phyloP scores from a whole-genome alignment of 352 stramenopile species.

The Globisporangium camurandrum region DNA sequence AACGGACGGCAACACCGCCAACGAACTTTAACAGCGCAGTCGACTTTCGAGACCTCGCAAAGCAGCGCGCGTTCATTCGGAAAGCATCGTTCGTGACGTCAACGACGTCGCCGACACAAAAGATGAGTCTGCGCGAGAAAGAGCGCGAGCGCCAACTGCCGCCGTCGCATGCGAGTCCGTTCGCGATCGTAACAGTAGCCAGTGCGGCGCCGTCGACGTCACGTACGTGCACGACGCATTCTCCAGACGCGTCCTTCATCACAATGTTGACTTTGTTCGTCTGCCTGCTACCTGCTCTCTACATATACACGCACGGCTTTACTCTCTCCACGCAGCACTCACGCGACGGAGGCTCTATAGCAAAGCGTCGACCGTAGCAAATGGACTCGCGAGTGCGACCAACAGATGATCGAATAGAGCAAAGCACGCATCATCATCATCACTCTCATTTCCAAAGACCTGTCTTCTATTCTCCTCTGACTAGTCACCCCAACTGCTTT shows the following conservation, averaged over 20 bases:
- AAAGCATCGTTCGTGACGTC: slow-evolving; percentile 26
- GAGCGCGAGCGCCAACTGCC: slow-evolving; percentile 3
- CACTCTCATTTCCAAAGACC: no score
- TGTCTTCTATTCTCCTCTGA: no score
- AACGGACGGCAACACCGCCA: background rate
- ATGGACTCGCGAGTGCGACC: slow-evolving; percentile 6
- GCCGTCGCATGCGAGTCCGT: background rate
- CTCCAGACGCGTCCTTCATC: background rate
- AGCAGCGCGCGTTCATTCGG: slow-evolving; percentile 54
- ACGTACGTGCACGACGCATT: no score
- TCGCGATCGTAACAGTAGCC: background rate
- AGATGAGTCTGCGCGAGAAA: slow-evolving; percentile 9
- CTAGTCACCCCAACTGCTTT: background rate
- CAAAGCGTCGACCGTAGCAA: no score
- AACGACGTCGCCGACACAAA: slow-evolving; percentile 17
- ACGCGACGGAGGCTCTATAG: slow-evolving; percentile 5
- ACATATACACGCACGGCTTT: background rate
- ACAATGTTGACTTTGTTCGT: background rate
- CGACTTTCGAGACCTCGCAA: slow-evolving; percentile 37
- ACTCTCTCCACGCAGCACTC: no score
- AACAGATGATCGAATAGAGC: no score
- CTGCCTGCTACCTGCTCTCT: background rate
- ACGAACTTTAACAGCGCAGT: background rate
- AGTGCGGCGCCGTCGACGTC: slow-evolving; percentile 3
- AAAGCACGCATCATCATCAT: no score